phyloP scores from a whole-genome alignment of 2,329 filamentous ascomycete species.

The Lasiodiplodia citricola region DNA sequence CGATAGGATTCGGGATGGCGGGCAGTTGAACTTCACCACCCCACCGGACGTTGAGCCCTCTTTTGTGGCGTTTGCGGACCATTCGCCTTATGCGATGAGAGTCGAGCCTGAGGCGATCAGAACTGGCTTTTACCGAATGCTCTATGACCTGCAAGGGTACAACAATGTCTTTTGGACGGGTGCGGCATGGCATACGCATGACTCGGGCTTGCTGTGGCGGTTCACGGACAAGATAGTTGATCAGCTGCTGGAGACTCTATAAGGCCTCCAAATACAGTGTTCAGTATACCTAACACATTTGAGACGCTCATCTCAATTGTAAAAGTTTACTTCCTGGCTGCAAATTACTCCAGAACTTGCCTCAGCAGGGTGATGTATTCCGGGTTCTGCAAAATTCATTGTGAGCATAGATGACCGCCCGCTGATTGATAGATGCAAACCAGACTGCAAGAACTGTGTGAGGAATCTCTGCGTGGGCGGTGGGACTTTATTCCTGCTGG shows the following conservation, averaged over 20 bases:
- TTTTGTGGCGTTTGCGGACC: constrained; percentile 33
- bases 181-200: constrained; percentile 38
- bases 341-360: too few relatives aligned
- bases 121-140: constrained; percentile 35
- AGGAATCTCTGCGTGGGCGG: too few relatives aligned
- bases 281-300: too few relatives aligned
- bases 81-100: constrained; percentile 34
- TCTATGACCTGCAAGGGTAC: constrained; percentile 35
- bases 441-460: too few relatives aligned
- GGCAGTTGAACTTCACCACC: background rate
- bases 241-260: background rate
- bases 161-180: constrained; percentile 37
- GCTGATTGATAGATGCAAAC: too few relatives aligned
- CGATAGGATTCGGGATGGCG: background rate
- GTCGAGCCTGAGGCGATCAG: constrained; percentile 31
- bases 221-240: constrained; percentile 33
- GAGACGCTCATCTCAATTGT: too few relatives aligned
- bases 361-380: too few relatives aligned
- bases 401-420: too few relatives aligned
- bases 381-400: too few relatives aligned
- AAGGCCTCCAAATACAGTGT: background rate
- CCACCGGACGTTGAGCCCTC: constrained; percentile 24
- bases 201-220: constrained; percentile 39
- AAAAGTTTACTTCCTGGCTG: too few relatives aligned
- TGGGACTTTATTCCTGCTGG: too few relatives aligned